Evolutionary conservation across 176 grass and related monocot species (phyloP), one percentile per base, ranked within the genome.

Genomic region (Carex pumila): DNA sequence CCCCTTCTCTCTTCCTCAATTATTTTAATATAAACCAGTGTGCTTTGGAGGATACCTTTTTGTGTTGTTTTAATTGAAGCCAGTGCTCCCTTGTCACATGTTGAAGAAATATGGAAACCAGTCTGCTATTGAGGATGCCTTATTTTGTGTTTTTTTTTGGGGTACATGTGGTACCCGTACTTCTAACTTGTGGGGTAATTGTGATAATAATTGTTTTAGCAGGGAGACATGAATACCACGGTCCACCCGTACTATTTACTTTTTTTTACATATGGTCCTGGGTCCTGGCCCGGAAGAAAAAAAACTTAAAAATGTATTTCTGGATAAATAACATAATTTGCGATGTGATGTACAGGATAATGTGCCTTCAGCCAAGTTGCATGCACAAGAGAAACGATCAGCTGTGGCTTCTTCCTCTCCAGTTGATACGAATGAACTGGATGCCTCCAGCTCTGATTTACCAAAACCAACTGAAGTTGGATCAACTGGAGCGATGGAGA

Each of bases 391-490:
- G 59, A 80, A 80, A 21, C 29, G 0, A 6, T 12, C 55, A 10
- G 54, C 18, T 4, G 39, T 21, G 29, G 18, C 6, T 65, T 63
- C 53, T 79, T 32, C 50, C 50, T 79, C 76, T 15, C 76, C 79
- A 65, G 59, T 39, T 41, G 60, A 81, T 61, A 43, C 1, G 17
- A 29, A 29, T 30, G 59, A 81, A 63, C 18, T 6, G 79, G 58
- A 81, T 12, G 58, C 32, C 6, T 82, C 79, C 79, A 65, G 60
- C 12, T 67, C 80, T 88, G 61, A 84, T 9, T 73, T 71, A 32
- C 17, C 29, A 68, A 84, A 63, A 25, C 17, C n/a, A 72, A 83
- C 63, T n/a, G 86, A 79, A 19, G 37, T 34, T 2, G 47, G 34
- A 71, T 68, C 5, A 6, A 71, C 63, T 17, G 61, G 53, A 61